Conservation (phyloP, 257 asterid genomes). For the Hygrophila difformis region DNA sequence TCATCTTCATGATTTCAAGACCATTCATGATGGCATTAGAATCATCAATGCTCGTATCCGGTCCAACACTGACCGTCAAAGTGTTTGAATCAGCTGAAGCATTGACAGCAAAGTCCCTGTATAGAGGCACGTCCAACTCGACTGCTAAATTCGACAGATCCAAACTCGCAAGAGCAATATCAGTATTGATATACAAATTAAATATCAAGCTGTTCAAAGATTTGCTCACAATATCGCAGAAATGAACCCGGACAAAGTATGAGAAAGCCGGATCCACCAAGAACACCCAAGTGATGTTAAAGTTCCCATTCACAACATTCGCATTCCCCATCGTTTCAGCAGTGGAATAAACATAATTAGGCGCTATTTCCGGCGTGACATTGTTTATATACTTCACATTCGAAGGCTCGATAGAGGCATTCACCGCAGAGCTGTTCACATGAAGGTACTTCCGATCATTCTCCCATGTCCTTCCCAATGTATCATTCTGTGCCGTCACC, state of each 20-base stretch:
- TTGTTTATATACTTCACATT: conserved; percentile 34
- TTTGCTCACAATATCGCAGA: conserved; percentile 70
- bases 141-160: conserved; percentile 49
- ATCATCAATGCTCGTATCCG: conserved; percentile 33
- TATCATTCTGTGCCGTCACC: conserved; percentile 57
- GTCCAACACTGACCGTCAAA: conserved; percentile 58
- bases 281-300: conserved; percentile 74
- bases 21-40: conserved; percentile 62
- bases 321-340: conserved; percentile 76
- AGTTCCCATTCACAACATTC: conserved; percentile 40
- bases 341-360: conserved; percentile 59
- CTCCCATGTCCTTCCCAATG: conserved; percentile 70
- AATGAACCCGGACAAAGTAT: conserved; percentile 52
- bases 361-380: conserved; percentile 54
- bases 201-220: conserved; percentile 48
- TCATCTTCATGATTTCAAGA: conserved; percentile 62
- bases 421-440: conserved; percentile 51
- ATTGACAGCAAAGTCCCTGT: conserved; percentile 40
- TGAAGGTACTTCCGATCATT: conserved; percentile 63
- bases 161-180: conserved; percentile 34
- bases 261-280: conserved; percentile 49
- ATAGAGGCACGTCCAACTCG: conserved; percentile 44
- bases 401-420: conserved; percentile 40
- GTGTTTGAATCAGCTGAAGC: conserved; percentile 27
- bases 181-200: conserved; percentile 46